These are phyloP conservation scores for Botrytis cinerea DNA, from an alignment of 2,329 filamentous ascomycete species.

Conservation along the genomic window DNA sequence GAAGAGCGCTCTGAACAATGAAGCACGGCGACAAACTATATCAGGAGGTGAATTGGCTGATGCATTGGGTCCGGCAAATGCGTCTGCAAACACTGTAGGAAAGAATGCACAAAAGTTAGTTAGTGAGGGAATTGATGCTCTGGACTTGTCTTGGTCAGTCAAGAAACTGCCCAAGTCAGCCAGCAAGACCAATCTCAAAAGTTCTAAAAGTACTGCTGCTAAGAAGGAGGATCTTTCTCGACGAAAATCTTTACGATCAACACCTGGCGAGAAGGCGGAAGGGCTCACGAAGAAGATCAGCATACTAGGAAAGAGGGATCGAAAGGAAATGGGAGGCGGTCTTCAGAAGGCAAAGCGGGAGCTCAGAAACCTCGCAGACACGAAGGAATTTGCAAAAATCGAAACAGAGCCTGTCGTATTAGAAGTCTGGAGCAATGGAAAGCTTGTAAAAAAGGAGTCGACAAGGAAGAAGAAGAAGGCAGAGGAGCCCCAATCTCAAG, in stretches of 20 bases:
- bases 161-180: slow-evolving; percentile 44
- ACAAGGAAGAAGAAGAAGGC: slow-evolving; percentile 42
- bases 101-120: slow-evolving; percentile 39
- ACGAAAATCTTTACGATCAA: slow-evolving; percentile 47
- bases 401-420: slow-evolving; percentile 59
- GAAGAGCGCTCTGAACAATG: slow-evolving; percentile 22
- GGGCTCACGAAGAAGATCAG: slow-evolving; percentile 51
- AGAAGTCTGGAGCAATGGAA: slow-evolving; percentile 66
- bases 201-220: slow-evolving; percentile 37
- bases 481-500: slow-evolving; percentile 37
- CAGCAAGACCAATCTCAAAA: slow-evolving; percentile 36
- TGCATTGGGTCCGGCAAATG: slow-evolving; percentile 40
- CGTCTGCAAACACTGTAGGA: slow-evolving; percentile 33
- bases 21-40: slow-evolving; percentile 48
- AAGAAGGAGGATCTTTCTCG: slow-evolving; percentile 38
- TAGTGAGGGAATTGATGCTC: slow-evolving; percentile 49
- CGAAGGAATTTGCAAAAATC: slow-evolving; percentile 61
- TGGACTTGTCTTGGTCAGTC: slow-evolving; percentile 49
- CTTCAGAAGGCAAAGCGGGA: slow-evolving; percentile 56
- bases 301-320: slow-evolving; percentile 61
- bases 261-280: slow-evolving; percentile 46
- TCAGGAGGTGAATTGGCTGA: slow-evolving; percentile 44
- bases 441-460: slow-evolving; percentile 51
- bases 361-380: slow-evolving; percentile 59
- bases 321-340: slow-evolving; percentile 51